Evolutionary conservation across 352 stramenopile genomes (phyloP).

Genomic region (Achlya hypogyna): DNA sequence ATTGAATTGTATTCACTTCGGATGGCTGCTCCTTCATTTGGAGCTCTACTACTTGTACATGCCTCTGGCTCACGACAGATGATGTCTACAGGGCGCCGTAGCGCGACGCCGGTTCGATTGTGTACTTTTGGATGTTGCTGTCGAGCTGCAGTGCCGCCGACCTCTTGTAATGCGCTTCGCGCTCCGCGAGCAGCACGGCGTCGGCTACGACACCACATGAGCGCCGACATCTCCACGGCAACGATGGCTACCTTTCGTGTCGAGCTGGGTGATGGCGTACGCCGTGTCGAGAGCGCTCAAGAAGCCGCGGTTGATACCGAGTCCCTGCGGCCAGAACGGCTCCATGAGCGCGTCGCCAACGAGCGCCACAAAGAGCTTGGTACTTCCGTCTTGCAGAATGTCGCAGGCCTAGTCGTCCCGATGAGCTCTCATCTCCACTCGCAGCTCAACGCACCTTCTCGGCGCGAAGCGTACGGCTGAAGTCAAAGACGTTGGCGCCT

Average conservation of each 20-base stretch:
- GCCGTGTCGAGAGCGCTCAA: constrained; percentile 62
- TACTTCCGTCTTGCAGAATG: constrained; percentile 47
- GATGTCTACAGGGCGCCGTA: constrained; percentile 25
- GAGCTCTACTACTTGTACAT: not conserved
- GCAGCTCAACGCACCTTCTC: constrained; percentile 28
- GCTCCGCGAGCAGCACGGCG: constrained; percentile 60
- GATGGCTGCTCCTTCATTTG: not conserved
- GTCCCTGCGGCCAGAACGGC: constrained; percentile 77
- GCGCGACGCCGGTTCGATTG: constrained; percentile 54
- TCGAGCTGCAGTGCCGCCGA: constrained; percentile 55
- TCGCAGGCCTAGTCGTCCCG: constrained; percentile 31
- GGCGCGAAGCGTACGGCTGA: constrained; percentile 64
- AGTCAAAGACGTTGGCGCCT: constrained; percentile 74
- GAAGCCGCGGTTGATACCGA: constrained; percentile 76
- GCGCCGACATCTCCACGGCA: not conserved
- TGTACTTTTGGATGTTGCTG: constrained; percentile 80
- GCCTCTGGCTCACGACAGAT: not conserved
- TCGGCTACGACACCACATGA: constrained; percentile 27
- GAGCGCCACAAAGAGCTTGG: constrained; percentile 71
- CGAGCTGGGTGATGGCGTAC: constrained; percentile 70
- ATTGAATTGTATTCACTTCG: not conserved
- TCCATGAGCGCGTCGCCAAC: constrained; percentile 77
- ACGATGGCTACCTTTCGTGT: constrained; percentile 26
- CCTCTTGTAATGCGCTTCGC: constrained; percentile 72
- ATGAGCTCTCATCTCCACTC: not conserved